Percentiles rank a stretch among this genome's conserved stretches.
Conservation (phyloP, 225 moss, liverwort and hornwort species). For the Asterella californica region DNA sequence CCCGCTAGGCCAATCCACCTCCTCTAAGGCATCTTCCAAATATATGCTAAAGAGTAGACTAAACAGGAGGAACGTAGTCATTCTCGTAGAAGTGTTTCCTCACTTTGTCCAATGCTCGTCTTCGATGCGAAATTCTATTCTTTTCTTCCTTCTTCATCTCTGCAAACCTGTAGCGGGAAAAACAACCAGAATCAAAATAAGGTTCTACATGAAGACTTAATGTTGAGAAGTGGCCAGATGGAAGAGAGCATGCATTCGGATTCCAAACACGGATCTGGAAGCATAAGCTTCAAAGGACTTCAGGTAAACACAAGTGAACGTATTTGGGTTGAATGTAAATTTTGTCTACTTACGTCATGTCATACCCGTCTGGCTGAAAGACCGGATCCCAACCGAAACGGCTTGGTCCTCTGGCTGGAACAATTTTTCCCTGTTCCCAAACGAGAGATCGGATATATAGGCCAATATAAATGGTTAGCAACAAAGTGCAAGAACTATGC, state of each 20-base stretch:
- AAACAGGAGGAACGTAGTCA: slow-evolving; percentile 53
- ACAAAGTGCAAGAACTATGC: background rate
- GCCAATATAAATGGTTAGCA: background rate
- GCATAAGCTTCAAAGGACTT: background rate
- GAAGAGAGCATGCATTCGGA: background rate
- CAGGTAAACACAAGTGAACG: background rate
- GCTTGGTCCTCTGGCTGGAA: slow-evolving; percentile 72
- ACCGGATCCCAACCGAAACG: slow-evolving; percentile 98
- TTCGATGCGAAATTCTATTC: slow-evolving; percentile 91
- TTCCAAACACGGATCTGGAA: background rate
- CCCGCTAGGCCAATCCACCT: no score
- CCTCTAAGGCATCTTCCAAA: background rate
- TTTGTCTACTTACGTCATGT: slow-evolving; percentile 65
- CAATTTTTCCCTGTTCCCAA: slow-evolving; percentile 72
- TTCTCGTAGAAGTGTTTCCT: slow-evolving; percentile 81
- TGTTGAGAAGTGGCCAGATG: background rate
- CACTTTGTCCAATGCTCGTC: slow-evolving; percentile 89
- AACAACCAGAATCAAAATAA: background rate
- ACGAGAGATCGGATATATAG: background rate
- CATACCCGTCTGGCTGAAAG: slow-evolving; percentile 74
- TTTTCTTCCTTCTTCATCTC: slow-evolving; percentile 97
- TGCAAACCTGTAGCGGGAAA: slow-evolving; percentile 62
- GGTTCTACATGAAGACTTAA: background rate
- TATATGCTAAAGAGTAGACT: background rate
- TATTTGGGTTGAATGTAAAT: background rate